Base-by-base conservation (phyloP, 805 yeast species). In the Candida sphagnicola region DNA sequence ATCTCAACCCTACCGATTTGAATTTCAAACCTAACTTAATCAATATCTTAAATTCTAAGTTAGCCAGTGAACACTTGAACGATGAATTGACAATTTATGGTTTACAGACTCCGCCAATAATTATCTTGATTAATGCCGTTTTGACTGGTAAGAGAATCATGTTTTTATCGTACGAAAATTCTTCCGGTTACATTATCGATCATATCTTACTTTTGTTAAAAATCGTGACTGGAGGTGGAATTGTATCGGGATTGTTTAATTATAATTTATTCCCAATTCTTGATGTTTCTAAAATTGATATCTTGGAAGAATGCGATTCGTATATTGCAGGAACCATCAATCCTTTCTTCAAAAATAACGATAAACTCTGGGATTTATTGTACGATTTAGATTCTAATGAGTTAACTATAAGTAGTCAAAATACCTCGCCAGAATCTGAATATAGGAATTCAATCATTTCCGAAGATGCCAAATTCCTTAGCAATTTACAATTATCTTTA, bases 301-400 rank as follows among this genome's bases (percentile, higher is more conserved):
- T 72, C 1, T 54, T 79, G 36, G 65, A 66, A 43, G 59, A 51
- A 37, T 68, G 62, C 43, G 62, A 49, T 21, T 61, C 61, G 19
- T 77, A 65, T 47, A 59, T 83, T 34, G 72, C 84, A 2, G 91
- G 91, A 3, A 81, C 88, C 3, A 77, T 82, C 29, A 83, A 83
- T 51, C 75, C 82, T 12, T 72, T 80, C 29, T 75, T 83, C 51
- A 78, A 77, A 49, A 68, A 74, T 23, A 72, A 72, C 40, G 66
- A 63, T 23, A 67, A 66, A 32, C 51, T 74, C 15, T 82, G 85
- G 83, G 85, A 83, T 54, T 54, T 78, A 23, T 69, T 77, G 43
- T 75, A 78, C 40, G 81, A 83, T 53, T 49, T 83, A 44, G 89
- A 82, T 49, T 36, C 67, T 0, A 74, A 73, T 33, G 70, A 65